Base-by-base conservation (phyloP, 768 basidiomycete species). In the Tylopilus sp. region DNA sequence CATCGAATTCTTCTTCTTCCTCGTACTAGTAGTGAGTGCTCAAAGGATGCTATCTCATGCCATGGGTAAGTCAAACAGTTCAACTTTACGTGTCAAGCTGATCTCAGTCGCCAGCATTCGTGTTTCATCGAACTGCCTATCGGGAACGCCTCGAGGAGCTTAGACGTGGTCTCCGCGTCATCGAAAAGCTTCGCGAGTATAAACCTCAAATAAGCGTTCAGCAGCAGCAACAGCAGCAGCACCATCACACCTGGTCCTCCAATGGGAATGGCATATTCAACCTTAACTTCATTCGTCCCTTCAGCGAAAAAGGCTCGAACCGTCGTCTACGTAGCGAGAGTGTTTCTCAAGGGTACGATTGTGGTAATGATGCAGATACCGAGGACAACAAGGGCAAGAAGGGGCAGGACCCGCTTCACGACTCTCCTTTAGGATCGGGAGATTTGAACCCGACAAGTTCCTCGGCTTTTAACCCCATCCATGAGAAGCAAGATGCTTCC, bases 71-170 rank as follows among this genome's bases (percentile, higher is more conserved):
- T 33, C 17, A 59, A 3, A 41, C n/a, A 33, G 26, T 21, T 4
- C 8, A 17, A 18, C 8, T n/a, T 17, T 18, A 12, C 9, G 3
- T 42, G 15, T 18, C 12, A 9, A 18, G 20, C 53, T 51, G 4
- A 53, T 21, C 25, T 33, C 30, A 17, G 53, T 51, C 18, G 38
- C 20, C 41, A 77, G 87, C 88, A 0, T 86, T 87, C 58, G 75
- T 78, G 18, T 91, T 91, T 68, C 88, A 91, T 64, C 79, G 75
- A n/a, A 83, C 79, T 3, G 89, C 89, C 10, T 91, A 82, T 64
- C 77, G 75, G 57, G 88, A 91, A 30, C 86, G 88, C 44, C 70
- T 89, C 5, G 75, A 80, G 10, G 69, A 72, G n/a, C 76, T 89
- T 6, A 69, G 73, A 50, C 67, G 73, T 36, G 73, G 82, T 1